Evolutionary conservation across 805 yeast species (phyloP).

Genomic region (Myxozyma melibiosi): DNA sequence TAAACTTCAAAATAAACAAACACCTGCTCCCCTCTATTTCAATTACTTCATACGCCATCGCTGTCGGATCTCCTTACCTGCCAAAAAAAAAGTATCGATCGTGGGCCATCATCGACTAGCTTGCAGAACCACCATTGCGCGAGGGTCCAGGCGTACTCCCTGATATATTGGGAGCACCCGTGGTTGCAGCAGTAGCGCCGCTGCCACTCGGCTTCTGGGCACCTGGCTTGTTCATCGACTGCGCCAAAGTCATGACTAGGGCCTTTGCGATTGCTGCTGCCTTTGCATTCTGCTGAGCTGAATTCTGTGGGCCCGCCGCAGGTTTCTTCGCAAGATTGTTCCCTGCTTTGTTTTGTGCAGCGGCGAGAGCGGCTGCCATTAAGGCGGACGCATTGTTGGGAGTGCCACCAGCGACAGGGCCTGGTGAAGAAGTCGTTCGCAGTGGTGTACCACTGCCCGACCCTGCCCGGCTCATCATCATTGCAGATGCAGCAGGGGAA

Average conservation of each 20-base stretch:
- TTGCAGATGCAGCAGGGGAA: too few relatives aligned
- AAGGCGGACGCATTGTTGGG: neutral
- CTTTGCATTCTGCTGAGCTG: constrained; percentile 20
- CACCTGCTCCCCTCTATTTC: too few relatives aligned
- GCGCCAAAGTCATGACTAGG: constrained; percentile 30
- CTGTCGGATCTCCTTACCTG: too few relatives aligned
- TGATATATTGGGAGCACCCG: neutral
- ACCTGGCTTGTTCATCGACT: constrained; percentile 19
- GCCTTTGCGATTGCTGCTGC: constrained; percentile 35
- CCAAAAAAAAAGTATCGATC: too few relatives aligned
- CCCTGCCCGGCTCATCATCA: too few relatives aligned
- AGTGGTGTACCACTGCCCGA: too few relatives aligned
- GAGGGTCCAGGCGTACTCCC: too few relatives aligned
- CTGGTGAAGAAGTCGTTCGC: too few relatives aligned
- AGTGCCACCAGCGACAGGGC: neutral
- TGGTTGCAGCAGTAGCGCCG: neutral
- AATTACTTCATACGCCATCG: too few relatives aligned
- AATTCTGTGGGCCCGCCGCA: neutral
- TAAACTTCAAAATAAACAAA: too few relatives aligned
- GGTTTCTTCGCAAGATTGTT: neutral
- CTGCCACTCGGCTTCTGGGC: constrained; percentile 2
- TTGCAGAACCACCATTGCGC: too few relatives aligned
- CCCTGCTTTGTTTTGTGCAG: constrained; percentile 1
- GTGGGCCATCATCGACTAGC: too few relatives aligned
- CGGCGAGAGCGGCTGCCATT: constrained; percentile 8